Evolutionary conservation across 345 rosid genomes (phyloP).

Genomic region (Euphorbia pulcherrima): DNA sequence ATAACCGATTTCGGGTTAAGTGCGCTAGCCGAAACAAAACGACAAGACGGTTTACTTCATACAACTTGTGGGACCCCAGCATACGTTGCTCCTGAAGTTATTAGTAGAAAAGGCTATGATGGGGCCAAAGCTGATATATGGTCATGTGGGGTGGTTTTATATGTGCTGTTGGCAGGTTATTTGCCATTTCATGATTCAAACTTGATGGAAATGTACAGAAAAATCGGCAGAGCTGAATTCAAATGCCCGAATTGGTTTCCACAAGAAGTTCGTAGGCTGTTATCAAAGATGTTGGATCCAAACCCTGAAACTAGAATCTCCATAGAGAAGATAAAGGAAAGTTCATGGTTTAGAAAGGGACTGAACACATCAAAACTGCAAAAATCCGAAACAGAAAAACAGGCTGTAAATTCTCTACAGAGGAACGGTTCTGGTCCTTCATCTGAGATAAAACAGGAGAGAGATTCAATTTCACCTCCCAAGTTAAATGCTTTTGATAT

Average conservation of each 20-base stretch:
- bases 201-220: conserved; percentile 30
- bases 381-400: conserved; percentile 11
- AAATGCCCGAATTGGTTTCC: conserved; percentile 29
- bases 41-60: conserved; percentile 26
- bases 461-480: conserved; percentile 4
- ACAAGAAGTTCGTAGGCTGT: conserved; percentile 20
- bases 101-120: conserved; percentile 31
- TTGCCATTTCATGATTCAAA: conserved; percentile 31
- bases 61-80: conserved; percentile 35
- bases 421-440: conserved; percentile 23
- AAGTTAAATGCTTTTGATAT: conserved; percentile 27
- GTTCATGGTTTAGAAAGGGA: conserved; percentile 19
- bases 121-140: conserved; percentile 30
- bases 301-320: conserved; percentile 20
- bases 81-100: conserved; percentile 30
- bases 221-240: conserved; percentile 26
- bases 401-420: not conserved
- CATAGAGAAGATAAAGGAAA: conserved; percentile 21
- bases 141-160: conserved; percentile 33
- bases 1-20: conserved; percentile 28
- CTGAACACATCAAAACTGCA: conserved; percentile 15
- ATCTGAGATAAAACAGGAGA: conserved; percentile 13
- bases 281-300: conserved; percentile 23
- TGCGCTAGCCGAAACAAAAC: conserved; percentile 26
- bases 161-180: conserved; percentile 24